These are phyloP conservation scores for Xylaria polymorpha DNA, from an alignment of 2,329 filamentous ascomycete genomes.

Conservation along the genomic window DNA sequence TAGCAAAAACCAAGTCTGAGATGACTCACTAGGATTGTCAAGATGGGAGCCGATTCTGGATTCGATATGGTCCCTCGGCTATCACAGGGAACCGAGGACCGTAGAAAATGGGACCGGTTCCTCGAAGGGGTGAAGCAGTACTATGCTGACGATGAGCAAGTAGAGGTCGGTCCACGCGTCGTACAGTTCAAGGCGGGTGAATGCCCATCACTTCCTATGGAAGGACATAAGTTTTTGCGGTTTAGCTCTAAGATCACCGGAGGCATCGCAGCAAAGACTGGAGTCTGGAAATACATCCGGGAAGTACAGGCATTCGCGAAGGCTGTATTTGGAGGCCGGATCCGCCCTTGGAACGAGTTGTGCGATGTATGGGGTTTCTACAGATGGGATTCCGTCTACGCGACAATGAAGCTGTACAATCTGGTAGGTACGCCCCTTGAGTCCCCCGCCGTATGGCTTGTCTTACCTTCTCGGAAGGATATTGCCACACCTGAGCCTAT, in stretches of 20 bases:
- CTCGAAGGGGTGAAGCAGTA: neutral
- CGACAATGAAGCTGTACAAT: neutral
- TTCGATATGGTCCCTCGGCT: constrained; percentile 16
- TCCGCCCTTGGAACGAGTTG: constrained; percentile 13
- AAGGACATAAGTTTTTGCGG: constrained; percentile 21
- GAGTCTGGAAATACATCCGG: neutral
- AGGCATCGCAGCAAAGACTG: neutral
- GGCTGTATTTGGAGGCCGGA: neutral
- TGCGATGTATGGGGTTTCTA: constrained; percentile 5
- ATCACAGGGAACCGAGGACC: constrained; percentile 1
- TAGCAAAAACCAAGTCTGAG: constrained; percentile 2
- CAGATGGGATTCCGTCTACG: constrained; percentile 2
- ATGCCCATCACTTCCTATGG: constrained; percentile 6
- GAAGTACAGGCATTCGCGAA: neutral
- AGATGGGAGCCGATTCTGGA: constrained; percentile 10
- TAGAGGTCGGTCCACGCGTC: neutral
- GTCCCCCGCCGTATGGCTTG: neutral
- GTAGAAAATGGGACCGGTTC: neutral
- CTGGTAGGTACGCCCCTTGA: neutral
- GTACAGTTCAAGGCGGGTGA: constrained; percentile 11
- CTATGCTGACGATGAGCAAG: constrained; percentile 8
- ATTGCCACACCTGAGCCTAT: neutral
- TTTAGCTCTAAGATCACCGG: constrained; percentile 16
- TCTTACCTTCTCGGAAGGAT: neutral
- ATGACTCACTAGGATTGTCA: constrained; percentile 1